These are phyloP conservation scores for Biancaea sappan DNA, from an alignment of 306 rosid genomes.

Conservation along the genomic window DNA sequence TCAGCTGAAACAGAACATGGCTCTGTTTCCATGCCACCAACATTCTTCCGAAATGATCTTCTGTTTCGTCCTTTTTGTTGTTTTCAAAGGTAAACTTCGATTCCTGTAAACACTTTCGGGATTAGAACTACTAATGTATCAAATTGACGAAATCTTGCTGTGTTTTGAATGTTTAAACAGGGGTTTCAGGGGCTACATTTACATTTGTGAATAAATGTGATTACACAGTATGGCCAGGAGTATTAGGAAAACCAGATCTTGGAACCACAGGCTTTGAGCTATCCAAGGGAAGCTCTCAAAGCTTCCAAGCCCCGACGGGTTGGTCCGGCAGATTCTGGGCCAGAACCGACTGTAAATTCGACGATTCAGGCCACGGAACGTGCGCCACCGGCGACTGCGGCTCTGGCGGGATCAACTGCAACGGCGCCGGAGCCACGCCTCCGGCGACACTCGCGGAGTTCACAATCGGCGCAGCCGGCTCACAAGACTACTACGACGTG, in stretches of 20 bases:
- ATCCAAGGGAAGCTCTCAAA: conserved; percentile 45
- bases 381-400: conserved; percentile 85
- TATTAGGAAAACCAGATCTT: conserved; percentile 69
- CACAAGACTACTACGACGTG: conserved; percentile 81
- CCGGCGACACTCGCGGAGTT: conserved; percentile 90
- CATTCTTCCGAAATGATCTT: conserved; percentile 35
- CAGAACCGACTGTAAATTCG: conserved; percentile 70
- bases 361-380: conserved; percentile 47
- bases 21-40: conserved; percentile 20
- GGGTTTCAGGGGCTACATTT: conserved; percentile 67
- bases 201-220: conserved; percentile 84
- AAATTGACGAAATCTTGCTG: not conserved
- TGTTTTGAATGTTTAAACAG: conserved; percentile 37
- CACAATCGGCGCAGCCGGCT: conserved; percentile 52
- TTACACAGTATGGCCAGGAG: conserved; percentile 87
- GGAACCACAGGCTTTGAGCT: conserved; percentile 83
- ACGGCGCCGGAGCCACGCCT: conserved; percentile 74
- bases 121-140: too few relatives aligned
- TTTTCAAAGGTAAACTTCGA: conserved; percentile 47
- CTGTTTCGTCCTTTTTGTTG: conserved; percentile 37
- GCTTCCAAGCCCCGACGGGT: conserved; percentile 63
- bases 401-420: conserved; percentile 66
- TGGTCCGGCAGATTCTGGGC: conserved; percentile 99
- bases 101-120: too few relatives aligned
- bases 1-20: conserved; percentile 32